Evolutionary conservation across 129 eudicot species (phyloP).

Genomic region (Apium graveolens): DNA sequence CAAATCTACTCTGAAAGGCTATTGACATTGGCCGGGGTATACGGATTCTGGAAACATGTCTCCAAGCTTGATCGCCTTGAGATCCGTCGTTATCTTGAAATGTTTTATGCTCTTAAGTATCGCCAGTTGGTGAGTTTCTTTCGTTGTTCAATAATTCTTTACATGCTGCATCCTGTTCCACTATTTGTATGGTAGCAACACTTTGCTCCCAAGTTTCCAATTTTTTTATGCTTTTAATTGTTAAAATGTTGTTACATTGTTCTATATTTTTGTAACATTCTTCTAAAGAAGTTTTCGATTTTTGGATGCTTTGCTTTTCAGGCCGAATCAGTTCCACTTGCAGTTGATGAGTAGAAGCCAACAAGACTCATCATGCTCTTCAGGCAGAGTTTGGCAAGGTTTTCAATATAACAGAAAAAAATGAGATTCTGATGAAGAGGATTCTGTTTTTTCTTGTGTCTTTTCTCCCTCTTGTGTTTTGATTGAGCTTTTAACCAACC

Average conservation of each 20-base stretch:
- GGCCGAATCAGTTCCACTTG: constrained; percentile 83
- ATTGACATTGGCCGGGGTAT: constrained; percentile 66
- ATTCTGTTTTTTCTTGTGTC: not conserved
- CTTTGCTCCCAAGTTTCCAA: not conserved
- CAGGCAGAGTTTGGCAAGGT: not conserved
- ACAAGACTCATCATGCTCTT: not conserved
- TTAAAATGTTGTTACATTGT: not conserved
- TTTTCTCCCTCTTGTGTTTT: not conserved
- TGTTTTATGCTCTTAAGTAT: constrained; percentile 64
- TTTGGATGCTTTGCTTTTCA: constrained; percentile 8
- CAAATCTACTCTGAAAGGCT: constrained; percentile 63
- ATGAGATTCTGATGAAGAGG: not conserved
- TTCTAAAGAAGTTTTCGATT: not conserved
- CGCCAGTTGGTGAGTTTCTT: constrained; percentile 39
- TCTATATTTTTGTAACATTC: not conserved
- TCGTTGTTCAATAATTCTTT: not conserved
- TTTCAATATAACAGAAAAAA: not conserved
- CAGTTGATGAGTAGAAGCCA: constrained; percentile 38
- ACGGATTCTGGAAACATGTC: constrained; percentile 73
- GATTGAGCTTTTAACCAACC: not conserved
- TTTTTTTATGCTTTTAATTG: not conserved
- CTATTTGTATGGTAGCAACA: not conserved
- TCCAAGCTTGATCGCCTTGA: constrained; percentile 56
- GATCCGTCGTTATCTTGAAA: constrained; percentile 67
- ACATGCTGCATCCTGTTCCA: not conserved